Evolutionary conservation across 2,329 filamentous ascomycete genomes (phyloP), one percentile per base, ranked within the genome.

Genomic region (Trichoderma sp.): DNA sequence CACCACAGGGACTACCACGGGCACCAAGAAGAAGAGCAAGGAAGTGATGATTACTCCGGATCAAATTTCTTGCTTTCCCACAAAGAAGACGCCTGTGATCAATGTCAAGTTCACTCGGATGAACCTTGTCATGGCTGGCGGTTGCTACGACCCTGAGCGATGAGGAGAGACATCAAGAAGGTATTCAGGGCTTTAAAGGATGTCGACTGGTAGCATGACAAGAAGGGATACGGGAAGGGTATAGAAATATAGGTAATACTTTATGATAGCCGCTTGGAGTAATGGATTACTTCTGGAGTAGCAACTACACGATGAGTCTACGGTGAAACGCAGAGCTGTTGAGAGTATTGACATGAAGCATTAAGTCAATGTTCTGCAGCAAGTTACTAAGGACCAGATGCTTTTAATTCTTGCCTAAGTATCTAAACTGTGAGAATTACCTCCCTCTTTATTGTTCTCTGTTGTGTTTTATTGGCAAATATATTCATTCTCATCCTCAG

Each of bases 51-150:
- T 97, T 51, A 93, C 90, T 0, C 89, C 93, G 0, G 95, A 99
- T 74, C 95, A 98, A 78, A 96, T 99, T 78, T 92, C 88, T 69
- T 93, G 92, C 0, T 98, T 97, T 74, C 89, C 92, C 0, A 98
- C 95, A 4, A 99, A 99, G 85, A 97, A 96, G 79, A 94, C 90
- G 17, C 93, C 94, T 0, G 91, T 98, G 12, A 91, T 96, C 78
- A 95, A 94, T 78, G 93, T 96, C 62, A 87, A 90, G 73, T 97
- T 97, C 72, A 98, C 95, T 3, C 84, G 92, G 67, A 97, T 97
- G 92, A 99, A 99, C 75, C 78, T 98, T 69, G 90, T 97, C 14
- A 82, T 98, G 67, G 93, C 93, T 24, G 92, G 91, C 54, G 92
- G 93, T 26, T 88, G 85, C 72, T 89, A 87, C 71, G 83, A 87